phyloP scores from a whole-genome alignment of 176 grass and related monocot species.

The Musa troglodytarum region DNA sequence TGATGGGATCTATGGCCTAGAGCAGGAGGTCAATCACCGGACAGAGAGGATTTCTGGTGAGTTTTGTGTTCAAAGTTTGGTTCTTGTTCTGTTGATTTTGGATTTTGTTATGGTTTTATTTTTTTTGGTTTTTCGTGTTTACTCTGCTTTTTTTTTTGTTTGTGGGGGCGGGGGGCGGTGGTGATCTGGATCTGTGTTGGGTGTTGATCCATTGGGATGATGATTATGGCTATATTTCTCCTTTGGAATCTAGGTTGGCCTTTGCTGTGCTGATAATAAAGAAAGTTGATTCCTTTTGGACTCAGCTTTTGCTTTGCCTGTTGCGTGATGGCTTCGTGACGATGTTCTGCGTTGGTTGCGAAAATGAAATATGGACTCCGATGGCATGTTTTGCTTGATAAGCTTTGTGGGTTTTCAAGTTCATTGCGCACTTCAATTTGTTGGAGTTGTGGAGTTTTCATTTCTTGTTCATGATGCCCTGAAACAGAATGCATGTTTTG shows the following conservation, averaged over 20 bases:
- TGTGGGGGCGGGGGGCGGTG: background rate
- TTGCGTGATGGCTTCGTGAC: no score
- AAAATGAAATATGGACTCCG: no score
- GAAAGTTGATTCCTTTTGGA: background rate
- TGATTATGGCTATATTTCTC: background rate
- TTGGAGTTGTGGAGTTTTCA: no score
- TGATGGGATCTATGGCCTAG: conserved; percentile 1
- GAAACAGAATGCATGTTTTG: no score
- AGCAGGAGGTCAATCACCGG: conserved; percentile 11
- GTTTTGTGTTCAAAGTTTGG: conserved; percentile 1
- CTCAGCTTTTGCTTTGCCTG: background rate
- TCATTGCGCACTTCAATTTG: no score
- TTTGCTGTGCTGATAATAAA: background rate
- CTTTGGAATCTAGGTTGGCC: background rate
- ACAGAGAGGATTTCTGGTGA: conserved; percentile 43
- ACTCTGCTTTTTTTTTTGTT: background rate
- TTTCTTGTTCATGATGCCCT: no score
- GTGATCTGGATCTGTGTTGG: background rate
- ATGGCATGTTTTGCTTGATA: no score
- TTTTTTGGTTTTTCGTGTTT: background rate
- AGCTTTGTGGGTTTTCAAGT: no score
- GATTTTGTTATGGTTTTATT: background rate
- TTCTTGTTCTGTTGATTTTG: background rate
- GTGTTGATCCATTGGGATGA: background rate
- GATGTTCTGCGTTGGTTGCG: no score